These are phyloP conservation scores for Millerago galiae DNA, from an alignment of 805 yeast genomes.

Conservation along the genomic window DNA sequence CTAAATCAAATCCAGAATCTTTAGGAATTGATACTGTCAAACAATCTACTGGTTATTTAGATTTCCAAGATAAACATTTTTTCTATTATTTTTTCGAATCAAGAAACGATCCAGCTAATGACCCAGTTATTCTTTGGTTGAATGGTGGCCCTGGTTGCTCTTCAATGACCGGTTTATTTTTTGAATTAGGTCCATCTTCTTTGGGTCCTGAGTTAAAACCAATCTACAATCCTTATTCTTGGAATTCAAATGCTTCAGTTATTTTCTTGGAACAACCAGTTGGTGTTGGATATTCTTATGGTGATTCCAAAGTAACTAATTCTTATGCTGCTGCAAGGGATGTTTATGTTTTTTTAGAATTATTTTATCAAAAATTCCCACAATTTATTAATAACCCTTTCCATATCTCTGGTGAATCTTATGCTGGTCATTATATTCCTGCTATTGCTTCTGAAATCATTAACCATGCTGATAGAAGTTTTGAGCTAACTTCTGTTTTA, in stretches of 20 bases:
- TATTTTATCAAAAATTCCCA: slow-evolving; percentile 82
- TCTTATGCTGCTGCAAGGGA: slow-evolving; percentile 85
- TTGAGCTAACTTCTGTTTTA: slow-evolving; percentile 69
- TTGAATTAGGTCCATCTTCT: slow-evolving; percentile 86
- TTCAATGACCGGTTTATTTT: slow-evolving; percentile 80
- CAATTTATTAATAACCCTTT: slow-evolving; percentile 51
- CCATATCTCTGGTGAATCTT: slow-evolving; percentile 82
- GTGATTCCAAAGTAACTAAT: slow-evolving; percentile 52
- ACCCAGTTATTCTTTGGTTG: slow-evolving; percentile 82
- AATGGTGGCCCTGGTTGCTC: slow-evolving; percentile 98
- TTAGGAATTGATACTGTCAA: slow-evolving; percentile 76
- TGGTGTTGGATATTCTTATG: slow-evolving; percentile 85
- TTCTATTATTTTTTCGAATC: slow-evolving; percentile 89
- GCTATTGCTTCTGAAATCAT: slow-evolving; percentile 52
- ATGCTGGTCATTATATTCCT: slow-evolving; percentile 81
- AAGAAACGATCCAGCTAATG: slow-evolving; percentile 77
- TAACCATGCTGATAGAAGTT: slow-evolving; percentile 40
- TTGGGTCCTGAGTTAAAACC: slow-evolving; percentile 62
- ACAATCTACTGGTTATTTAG: slow-evolving; percentile 81
- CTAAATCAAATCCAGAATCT: slow-evolving; percentile 29
- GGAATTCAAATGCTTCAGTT: slow-evolving; percentile 89
- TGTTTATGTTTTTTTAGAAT: slow-evolving; percentile 74
- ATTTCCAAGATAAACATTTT: slow-evolving; percentile 70
- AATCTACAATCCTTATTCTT: slow-evolving; percentile 73
- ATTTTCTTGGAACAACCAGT: slow-evolving; percentile 93